Evolutionary conservation across 2,329 filamentous ascomycete species (phyloP).

Genomic region (Zelopaecilomyces penicillatus): DNA sequence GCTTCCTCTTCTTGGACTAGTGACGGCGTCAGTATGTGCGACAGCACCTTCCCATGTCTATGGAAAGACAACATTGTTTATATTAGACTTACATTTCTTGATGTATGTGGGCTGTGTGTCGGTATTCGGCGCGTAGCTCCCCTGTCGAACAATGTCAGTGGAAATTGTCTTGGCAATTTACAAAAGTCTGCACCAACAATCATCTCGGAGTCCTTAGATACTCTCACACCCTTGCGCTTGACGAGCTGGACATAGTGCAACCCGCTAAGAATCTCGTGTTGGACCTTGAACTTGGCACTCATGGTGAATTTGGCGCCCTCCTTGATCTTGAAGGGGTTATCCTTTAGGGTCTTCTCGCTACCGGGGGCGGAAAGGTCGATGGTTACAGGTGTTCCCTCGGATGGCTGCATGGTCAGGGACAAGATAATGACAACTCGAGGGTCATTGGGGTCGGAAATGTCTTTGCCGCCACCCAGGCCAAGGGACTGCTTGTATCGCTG

Average conservation of each 20-base stretch:
- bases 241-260: slow-evolving; percentile 94
- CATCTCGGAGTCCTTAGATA: slow-evolving; percentile 97
- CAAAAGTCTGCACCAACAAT: slow-evolving; percentile 55
- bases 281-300: slow-evolving; percentile 88
- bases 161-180: neutral
- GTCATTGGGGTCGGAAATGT: slow-evolving; percentile 70
- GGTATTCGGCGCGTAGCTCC: slow-evolving; percentile 89
- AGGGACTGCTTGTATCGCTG: slow-evolving; percentile 97
- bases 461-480: slow-evolving; percentile 67
- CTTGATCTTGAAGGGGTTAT: slow-evolving; percentile 95
- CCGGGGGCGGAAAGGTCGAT: slow-evolving; percentile 75
- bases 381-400: slow-evolving; percentile 74
- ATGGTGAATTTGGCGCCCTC: slow-evolving; percentile 91
- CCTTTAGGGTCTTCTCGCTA: slow-evolving; percentile 69
- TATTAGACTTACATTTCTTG: slow-evolving; percentile 71
- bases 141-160: slow-evolving; percentile 41
- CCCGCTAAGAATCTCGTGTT: slow-evolving; percentile 91
- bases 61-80: neutral
- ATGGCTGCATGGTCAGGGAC: slow-evolving; percentile 78
- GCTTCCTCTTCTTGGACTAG: slow-evolving; percentile 86
- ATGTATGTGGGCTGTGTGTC: slow-evolving; percentile 75
- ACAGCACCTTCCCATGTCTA: neutral
- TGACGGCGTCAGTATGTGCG: slow-evolving; percentile 6
- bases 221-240: slow-evolving; percentile 76
- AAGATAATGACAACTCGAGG: slow-evolving; percentile 88